These are phyloP conservation scores for Skeletonema menzelii DNA, from an alignment of 108 stramenopile species.

Conservation along the genomic window DNA sequence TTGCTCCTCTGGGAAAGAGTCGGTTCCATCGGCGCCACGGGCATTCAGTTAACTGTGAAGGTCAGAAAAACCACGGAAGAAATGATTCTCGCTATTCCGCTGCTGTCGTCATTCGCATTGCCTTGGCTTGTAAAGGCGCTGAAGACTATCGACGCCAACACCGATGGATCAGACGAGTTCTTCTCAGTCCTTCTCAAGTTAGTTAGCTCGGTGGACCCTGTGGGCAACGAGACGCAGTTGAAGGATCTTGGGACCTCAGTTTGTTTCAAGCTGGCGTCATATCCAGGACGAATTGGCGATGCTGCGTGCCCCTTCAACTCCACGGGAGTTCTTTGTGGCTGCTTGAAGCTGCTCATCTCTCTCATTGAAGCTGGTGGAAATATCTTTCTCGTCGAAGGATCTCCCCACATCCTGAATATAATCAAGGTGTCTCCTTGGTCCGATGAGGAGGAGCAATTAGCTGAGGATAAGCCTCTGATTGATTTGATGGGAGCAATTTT, in stretches of 20 bases:
- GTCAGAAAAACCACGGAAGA: conserved; percentile 72
- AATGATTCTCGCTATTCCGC: conserved; percentile 65
- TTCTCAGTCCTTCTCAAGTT: conserved; percentile 77
- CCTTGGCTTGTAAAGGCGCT: conserved; percentile 83
- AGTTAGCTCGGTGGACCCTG: conserved; percentile 40
- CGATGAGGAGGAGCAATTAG: neutral
- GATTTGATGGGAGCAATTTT: conserved; percentile 89
- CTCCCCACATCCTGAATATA: conserved; percentile 48
- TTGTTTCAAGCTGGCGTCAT: conserved; percentile 78
- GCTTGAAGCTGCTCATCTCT: conserved; percentile 72
- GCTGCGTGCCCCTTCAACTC: conserved; percentile 55
- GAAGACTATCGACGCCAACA: conserved; percentile 55
- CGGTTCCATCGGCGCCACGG: conserved; percentile 31
- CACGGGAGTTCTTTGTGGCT: conserved; percentile 84
- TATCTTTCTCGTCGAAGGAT: conserved; percentile 52
- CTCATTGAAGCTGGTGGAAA: conserved; percentile 67
- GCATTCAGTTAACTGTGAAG: conserved; percentile 51
- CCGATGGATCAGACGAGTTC: conserved; percentile 74
- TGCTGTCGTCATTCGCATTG: conserved; percentile 62
- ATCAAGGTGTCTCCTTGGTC: conserved; percentile 63
- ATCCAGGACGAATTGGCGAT: conserved; percentile 61
- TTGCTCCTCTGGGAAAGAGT: conserved; percentile 76
- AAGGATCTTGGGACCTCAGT: conserved; percentile 66
- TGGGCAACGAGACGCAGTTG: conserved; percentile 39
- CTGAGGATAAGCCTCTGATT: conserved; percentile 52